Evolutionary conservation across 352 stramenopile genomes (phyloP), one percentile per base, ranked within the genome.

Genomic region (Phytopythium litorale): DNA sequence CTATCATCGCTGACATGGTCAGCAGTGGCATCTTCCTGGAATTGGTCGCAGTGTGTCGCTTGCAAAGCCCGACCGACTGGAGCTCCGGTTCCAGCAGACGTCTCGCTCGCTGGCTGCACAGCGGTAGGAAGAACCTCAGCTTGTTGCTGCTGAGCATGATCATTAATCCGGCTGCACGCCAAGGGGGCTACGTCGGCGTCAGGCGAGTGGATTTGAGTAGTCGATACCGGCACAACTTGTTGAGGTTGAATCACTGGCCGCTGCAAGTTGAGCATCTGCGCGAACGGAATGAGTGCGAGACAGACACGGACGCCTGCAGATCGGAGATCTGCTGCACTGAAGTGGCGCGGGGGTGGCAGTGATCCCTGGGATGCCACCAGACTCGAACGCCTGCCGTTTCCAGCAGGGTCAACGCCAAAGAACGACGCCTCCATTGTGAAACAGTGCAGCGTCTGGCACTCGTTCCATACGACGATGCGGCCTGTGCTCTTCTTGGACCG

Each of bases 351-450:
- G n/a, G 65, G 61, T 4, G 58, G 46, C 28, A 49, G 35, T 11
- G 32, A 38, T 3, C 13, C 21, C 28, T 63, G 48, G 8, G 25
- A 15, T 1, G 45, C 38, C 1, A 2, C 7, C 32, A 35, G 21
- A 4, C 18, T 62, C n/a, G 45, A 43, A 21, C 15, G 15, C 9
- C 13, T 51, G 21, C 50, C 16, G n/a, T 33, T 58, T 23, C 30
- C 61, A 30, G 30, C 42, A 19, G 56, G 25, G 53, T 79, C 71
- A 38, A 83, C 72, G 7, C 85, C 85, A 30, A 80, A 94, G 67
- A 92, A 94, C 4, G 83, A 91, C 3, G 78, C 63, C 68, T 94
- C 85, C 16, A 94, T 73, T 16, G 83, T 92, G 67, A 89, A 91
- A 67, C 83, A 92, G 56, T 94, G 76, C 37, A 89, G 78, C 43